phyloP scores from a whole-genome alignment of 108 stramenopile genomes.

The Skeletonema costatum region DNA sequence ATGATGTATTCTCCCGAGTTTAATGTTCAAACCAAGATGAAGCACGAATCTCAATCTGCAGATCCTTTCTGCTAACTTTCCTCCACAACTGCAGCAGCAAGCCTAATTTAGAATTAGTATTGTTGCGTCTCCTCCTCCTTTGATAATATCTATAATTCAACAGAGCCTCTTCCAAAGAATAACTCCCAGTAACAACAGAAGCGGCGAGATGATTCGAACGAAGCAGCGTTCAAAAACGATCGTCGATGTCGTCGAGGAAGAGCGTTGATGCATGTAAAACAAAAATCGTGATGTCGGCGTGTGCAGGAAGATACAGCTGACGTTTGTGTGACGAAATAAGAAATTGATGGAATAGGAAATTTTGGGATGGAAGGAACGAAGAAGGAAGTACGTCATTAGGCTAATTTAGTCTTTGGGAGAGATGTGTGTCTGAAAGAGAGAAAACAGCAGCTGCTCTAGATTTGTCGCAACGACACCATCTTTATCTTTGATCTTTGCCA shows the following conservation, averaged over 20 bases:
- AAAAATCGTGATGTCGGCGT: not conserved
- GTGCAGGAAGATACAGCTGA: not conserved
- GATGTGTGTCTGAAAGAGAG: not conserved
- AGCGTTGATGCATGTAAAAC: not conserved
- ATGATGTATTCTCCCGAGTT: too few relatives aligned
- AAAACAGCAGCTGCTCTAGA: too few relatives aligned
- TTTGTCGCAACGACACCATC: too few relatives aligned
- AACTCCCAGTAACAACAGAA: not conserved
- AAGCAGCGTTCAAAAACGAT: not conserved
- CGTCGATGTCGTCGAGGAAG: not conserved
- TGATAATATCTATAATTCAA: not conserved
- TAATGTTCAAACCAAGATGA: too few relatives aligned
- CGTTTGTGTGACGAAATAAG: not conserved
- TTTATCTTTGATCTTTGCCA: too few relatives aligned
- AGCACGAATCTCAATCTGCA: too few relatives aligned
- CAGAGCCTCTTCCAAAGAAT: not conserved
- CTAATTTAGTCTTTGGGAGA: not conserved
- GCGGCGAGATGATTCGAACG: not conserved
- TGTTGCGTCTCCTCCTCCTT: not conserved
- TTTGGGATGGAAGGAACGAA: not conserved
- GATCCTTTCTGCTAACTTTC: too few relatives aligned
- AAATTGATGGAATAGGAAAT: not conserved
- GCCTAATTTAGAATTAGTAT: not conserved
- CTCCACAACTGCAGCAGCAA: not conserved
- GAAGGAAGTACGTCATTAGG: not conserved